A percentile compares a stretch with the other conserved stretches of the same genome.
These are phyloP conservation scores for Stipa capillata DNA, from an alignment of 176 grass and related monocot genomes.

Conservation along the genomic window DNA sequence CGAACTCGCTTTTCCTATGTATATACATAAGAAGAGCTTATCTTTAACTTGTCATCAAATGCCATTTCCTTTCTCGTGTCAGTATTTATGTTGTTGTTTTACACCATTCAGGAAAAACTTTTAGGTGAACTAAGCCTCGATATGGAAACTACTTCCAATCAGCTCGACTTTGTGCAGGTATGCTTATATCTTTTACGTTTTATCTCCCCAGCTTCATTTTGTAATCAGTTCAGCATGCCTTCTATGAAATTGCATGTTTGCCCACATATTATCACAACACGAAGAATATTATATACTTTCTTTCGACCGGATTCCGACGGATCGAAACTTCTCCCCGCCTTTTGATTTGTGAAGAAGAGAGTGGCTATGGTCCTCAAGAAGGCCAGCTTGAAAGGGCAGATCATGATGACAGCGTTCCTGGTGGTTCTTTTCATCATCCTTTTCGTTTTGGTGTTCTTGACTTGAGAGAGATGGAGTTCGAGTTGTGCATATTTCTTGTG, in stretches of 20 bases:
- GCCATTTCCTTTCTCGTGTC: background rate
- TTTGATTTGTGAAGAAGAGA: constrained; percentile 54
- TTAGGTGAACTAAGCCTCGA: constrained; percentile 78
- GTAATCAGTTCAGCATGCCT: background rate
- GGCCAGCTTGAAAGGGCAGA: constrained; percentile 64
- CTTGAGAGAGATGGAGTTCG: constrained; percentile 13
- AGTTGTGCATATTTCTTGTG: background rate
- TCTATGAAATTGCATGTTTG: background rate
- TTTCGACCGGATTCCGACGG: background rate
- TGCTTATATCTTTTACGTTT: background rate
- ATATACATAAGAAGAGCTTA: background rate
- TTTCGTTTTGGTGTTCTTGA: constrained; percentile 89
- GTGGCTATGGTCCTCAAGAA: constrained; percentile 98
- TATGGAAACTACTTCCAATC: constrained; percentile 88
- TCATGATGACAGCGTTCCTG: constrained; percentile 81
- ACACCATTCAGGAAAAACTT: constrained; percentile 60
- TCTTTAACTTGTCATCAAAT: background rate
- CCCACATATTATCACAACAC: background rate
- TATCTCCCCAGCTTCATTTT: background rate
- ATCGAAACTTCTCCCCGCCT: background rate
- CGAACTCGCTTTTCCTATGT: background rate
- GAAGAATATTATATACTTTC: background rate
- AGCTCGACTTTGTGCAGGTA: constrained; percentile 90
- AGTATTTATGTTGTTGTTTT: background rate
- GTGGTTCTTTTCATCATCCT: constrained; percentile 86